A percentile compares a stretch with the other conserved stretches of the same genome.
Conservation (phyloP, 306 rosid species). For the Glycine latifolia region DNA sequence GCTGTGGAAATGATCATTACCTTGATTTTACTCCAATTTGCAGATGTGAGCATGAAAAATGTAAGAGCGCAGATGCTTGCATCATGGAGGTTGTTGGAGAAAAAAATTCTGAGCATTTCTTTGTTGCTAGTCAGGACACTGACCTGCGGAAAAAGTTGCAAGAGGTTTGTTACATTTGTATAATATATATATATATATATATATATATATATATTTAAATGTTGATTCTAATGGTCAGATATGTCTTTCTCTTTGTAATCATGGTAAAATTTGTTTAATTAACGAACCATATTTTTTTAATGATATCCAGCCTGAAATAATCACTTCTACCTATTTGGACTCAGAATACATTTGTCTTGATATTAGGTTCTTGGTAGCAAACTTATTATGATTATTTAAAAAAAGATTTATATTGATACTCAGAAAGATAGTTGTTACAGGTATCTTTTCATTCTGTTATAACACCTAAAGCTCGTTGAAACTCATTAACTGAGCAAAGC, state of each 20-base stretch:
- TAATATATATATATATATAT: neutral
- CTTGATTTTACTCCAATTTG: constrained; percentile 40
- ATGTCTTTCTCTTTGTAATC: constrained; percentile 1
- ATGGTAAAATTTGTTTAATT: constrained; percentile 17
- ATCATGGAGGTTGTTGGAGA: constrained; percentile 72
- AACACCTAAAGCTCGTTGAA: neutral
- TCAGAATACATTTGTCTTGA: neutral
- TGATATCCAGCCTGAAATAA: neutral
- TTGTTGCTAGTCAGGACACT: constrained; percentile 79
- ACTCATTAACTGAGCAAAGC: neutral
- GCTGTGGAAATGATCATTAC: constrained; percentile 3
- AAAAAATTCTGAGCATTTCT: constrained; percentile 78
- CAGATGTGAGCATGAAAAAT: constrained; percentile 78
- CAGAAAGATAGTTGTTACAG: neutral
- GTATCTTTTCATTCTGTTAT: neutral
- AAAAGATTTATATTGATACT: neutral
- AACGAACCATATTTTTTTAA: constrained; percentile 16
- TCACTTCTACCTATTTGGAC: constrained; percentile 3
- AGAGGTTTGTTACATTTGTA: constrained; percentile 54
- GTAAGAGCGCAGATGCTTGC: constrained; percentile 65
- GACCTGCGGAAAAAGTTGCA: constrained; percentile 66
- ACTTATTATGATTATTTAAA: constrained; percentile 1
- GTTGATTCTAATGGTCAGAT: neutral
- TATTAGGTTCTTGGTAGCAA: neutral
- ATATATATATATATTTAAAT: neutral